Evolutionary conservation across 805 yeast species (phyloP).

Genomic region (Saccharomycopsis selenospora): DNA sequence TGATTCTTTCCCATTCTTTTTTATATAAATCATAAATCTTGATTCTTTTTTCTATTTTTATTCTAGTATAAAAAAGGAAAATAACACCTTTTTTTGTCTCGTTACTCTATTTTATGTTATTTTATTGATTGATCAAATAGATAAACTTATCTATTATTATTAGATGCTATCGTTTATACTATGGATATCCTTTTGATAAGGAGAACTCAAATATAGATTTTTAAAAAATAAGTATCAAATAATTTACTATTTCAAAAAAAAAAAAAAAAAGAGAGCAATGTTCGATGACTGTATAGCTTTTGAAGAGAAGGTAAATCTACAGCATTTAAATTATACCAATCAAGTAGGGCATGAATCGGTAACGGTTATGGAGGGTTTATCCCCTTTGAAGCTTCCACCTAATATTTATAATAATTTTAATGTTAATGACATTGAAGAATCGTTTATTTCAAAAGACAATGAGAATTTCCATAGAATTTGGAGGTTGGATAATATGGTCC

Average conservation of each 20-base stretch:
- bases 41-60: neutral
- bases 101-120: no score
- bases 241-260: slow-evolving; percentile 1
- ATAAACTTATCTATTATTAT: neutral
- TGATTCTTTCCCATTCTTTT: no score
- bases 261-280: slow-evolving; percentile 10
- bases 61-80: neutral
- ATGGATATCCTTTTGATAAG: neutral
- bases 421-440: slow-evolving; percentile 12
- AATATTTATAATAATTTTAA: slow-evolving; percentile 11
- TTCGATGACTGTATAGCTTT: slow-evolving; percentile 16
- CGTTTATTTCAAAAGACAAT: slow-evolving; percentile 15
- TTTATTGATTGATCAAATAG: neutral
- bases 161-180: slow-evolving; percentile 1
- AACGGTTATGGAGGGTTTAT: neutral
- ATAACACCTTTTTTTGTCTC: no score
- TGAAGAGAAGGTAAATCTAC: slow-evolving; percentile 7
- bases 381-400: neutral
- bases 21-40: neutral
- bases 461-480: slow-evolving; percentile 16
- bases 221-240: neutral
- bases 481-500: slow-evolving; percentile 14
- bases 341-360: neutral
- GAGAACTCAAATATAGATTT: neutral
- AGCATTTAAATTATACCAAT: neutral